A percentile compares a stretch with the other conserved stretches of the same genome.
These are phyloP conservation scores for Geotrichum citri-aurantii DNA, from an alignment of 1,139 yeast species.

Conservation along the genomic window DNA sequence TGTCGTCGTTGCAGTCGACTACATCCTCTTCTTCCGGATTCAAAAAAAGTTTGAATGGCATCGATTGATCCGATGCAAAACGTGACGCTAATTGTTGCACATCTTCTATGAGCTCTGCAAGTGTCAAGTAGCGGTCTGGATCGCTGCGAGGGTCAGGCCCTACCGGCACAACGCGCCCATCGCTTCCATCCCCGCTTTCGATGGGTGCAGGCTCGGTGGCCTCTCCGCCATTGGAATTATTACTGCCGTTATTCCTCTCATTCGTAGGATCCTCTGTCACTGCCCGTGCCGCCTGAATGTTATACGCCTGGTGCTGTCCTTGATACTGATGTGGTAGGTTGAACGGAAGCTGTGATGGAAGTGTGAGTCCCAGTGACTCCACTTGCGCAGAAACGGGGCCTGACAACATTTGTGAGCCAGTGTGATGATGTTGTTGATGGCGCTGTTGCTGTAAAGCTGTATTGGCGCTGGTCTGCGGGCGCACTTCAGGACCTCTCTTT, in stretches of 20 bases:
- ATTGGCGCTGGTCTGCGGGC: neutral
- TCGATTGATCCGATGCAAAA: conserved; percentile 15
- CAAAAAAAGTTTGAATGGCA: conserved; percentile 13
- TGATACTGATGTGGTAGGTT: neutral
- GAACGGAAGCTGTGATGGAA: conserved; percentile 13
- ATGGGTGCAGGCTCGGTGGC: neutral
- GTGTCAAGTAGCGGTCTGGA: neutral
- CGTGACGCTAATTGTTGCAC: conserved; percentile 12
- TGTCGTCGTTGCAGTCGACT: conserved; percentile 16
- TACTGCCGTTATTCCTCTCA: neutral
- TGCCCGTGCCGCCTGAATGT: conserved; percentile 1
- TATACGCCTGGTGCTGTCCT: conserved; percentile 1
- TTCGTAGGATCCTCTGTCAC: neutral
- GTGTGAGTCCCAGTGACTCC: neutral
- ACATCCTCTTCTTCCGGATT: conserved; percentile 16
- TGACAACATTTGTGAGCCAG: neutral
- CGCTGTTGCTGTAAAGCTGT: conserved; percentile 3
- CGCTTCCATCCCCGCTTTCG: neutral
- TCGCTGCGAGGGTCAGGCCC: neutral
- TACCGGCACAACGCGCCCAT: neutral
- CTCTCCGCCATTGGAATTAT: neutral
- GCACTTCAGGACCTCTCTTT: conserved; percentile 5
- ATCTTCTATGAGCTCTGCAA: conserved; percentile 11
- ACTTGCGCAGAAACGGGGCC: neutral
- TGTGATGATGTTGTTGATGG: conserved; percentile 1